phyloP scores from a whole-genome alignment of 345 rosid species.

The Arabidopsis arenosa region DNA sequence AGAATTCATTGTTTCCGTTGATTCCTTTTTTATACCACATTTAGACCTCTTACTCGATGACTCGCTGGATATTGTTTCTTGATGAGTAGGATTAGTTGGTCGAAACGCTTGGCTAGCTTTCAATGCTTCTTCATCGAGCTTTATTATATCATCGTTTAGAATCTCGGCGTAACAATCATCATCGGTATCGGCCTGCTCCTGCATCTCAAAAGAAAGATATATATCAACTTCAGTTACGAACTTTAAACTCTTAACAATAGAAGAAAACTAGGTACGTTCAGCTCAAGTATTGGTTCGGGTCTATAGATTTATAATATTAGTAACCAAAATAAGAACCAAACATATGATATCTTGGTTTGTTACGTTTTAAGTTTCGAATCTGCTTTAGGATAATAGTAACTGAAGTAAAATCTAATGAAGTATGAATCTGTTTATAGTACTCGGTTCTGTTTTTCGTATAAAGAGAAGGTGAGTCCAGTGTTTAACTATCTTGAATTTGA shows the following conservation, averaged over 20 bases:
- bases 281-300: neutral
- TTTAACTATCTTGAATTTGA: too few species aligned
- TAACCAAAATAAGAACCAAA: neutral
- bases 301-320: neutral
- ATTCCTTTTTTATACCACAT: constrained; percentile 33
- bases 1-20: constrained; percentile 27
- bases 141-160: constrained; percentile 77
- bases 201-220: neutral
- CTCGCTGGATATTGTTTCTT: constrained; percentile 26
- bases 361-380: too few species aligned
- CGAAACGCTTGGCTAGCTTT: constrained; percentile 41
- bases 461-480: neutral
- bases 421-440: neutral
- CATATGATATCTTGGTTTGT: neutral
- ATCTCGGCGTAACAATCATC: constrained; percentile 79
- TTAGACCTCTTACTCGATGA: constrained; percentile 33
- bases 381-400: neutral
- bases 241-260: neutral
- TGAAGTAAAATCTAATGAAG: neutral
- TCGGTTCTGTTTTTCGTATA: neutral
- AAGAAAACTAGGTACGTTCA: neutral
- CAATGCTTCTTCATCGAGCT: constrained; percentile 56
- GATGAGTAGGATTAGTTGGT: constrained; percentile 31
- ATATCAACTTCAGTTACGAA: neutral
- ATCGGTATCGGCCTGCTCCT: constrained; percentile 34